These are phyloP conservation scores for Arabis hirsuta DNA, from an alignment of 345 rosid genomes.

Conservation along the genomic window DNA sequence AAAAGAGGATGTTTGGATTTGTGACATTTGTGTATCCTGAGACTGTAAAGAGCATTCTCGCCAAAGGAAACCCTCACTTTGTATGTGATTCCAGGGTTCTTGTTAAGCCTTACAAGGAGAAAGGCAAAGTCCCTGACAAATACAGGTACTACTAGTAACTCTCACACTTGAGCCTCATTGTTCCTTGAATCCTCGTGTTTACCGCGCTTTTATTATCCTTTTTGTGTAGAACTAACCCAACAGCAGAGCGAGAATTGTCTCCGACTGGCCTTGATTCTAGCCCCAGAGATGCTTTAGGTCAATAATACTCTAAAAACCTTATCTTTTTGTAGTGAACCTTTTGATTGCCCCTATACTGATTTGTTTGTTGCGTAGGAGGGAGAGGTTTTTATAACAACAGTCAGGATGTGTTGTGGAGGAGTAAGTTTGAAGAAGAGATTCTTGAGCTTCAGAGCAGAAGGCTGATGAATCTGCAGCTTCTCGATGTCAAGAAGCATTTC, in stretches of 20 bases:
- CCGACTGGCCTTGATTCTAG: constrained; percentile 85
- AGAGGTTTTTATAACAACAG: constrained; percentile 56
- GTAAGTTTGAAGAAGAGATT: constrained; percentile 64
- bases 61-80: constrained; percentile 93
- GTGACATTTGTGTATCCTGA: constrained; percentile 89
- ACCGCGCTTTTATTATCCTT: background rate
- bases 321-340: constrained; percentile 1
- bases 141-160: constrained; percentile 54
- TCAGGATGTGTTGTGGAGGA: constrained; percentile 65
- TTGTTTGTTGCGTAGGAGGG: constrained; percentile 53
- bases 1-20: constrained; percentile 97
- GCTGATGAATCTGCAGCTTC: constrained; percentile 78
- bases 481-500: constrained; percentile 76
- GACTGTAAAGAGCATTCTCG: constrained; percentile 84
- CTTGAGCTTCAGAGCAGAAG: constrained; percentile 83
- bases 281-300: constrained; percentile 55
- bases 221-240: constrained; percentile 39
- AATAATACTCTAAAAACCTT: constrained; percentile 42
- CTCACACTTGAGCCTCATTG: constrained; percentile 11
- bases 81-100: constrained; percentile 91
- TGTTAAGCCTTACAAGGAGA: constrained; percentile 96
- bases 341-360: constrained; percentile 10
- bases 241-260: constrained; percentile 45
- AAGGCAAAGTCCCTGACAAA: constrained; percentile 91
- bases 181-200: constrained; percentile 18